A percentile compares a stretch with the other conserved stretches of the same genome.
These are phyloP conservation scores for Camellia oleifera DNA, from an alignment of 179 eudicot species.

Conservation along the genomic window DNA sequence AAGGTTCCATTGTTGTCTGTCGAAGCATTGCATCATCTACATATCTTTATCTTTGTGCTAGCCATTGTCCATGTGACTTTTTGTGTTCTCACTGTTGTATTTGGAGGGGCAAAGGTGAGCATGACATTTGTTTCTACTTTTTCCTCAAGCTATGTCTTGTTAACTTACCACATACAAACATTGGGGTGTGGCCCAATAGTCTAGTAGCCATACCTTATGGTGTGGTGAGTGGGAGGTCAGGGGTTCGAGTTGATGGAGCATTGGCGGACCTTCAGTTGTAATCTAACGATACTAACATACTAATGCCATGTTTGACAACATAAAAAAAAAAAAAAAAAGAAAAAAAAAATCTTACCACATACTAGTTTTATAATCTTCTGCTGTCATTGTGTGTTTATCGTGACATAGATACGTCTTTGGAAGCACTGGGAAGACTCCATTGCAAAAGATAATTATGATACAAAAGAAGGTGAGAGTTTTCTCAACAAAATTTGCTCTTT, in stretches of 20 bases:
- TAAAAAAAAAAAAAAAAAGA: too few species aligned
- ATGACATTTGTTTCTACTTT: conserved; percentile 2
- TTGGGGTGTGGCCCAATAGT: too few species aligned
- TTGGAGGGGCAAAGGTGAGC: conserved; percentile 78
- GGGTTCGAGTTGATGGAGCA: too few species aligned
- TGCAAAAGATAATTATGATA: conserved; percentile 54
- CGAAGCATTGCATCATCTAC: conserved; percentile 88
- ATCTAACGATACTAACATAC: too few species aligned
- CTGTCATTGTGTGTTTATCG: not conserved
- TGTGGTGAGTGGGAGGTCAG: too few species aligned
- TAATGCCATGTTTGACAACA: too few species aligned
- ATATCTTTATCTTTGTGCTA: conserved; percentile 89
- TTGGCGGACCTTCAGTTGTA: too few species aligned
- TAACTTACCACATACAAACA: not conserved
- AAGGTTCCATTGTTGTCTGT: conserved; percentile 74
- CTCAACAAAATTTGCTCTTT: not conserved
- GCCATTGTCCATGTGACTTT: conserved; percentile 88
- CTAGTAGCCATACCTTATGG: too few species aligned
- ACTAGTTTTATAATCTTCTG: not conserved
- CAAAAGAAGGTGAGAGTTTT: conserved; percentile 46
- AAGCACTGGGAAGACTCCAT: conserved; percentile 81
- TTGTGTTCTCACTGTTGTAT: conserved; percentile 73
- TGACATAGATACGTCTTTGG: conserved; percentile 82
- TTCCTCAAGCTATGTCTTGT: not conserved
- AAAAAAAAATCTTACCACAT: not conserved